A percentile compares a stretch with the other conserved stretches of the same genome.
These are phyloP conservation scores for Areca catechu DNA, from an alignment of 176 grass and related monocot species.

Conservation along the genomic window DNA sequence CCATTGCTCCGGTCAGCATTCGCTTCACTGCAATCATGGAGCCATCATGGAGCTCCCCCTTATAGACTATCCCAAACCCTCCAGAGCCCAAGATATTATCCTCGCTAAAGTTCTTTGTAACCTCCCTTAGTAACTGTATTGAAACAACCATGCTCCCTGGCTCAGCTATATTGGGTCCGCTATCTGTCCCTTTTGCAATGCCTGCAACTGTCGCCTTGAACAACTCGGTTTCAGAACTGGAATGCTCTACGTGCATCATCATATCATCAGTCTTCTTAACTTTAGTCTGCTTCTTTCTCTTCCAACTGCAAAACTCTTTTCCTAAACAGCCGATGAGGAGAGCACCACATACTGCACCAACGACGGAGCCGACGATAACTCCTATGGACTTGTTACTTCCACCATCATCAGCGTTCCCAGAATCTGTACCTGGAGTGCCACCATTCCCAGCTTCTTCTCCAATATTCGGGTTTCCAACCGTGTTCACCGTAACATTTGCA, in stretches of 20 bases:
- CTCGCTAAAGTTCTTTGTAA: too few relatives aligned
- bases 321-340: not conserved
- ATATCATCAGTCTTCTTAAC: not conserved
- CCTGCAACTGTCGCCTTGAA: not conserved
- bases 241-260: not conserved
- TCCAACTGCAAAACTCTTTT: not conserved
- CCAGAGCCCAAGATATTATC: too few relatives aligned
- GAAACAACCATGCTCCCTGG: too few relatives aligned
- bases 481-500: conserved; percentile 4
- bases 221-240: conserved; percentile 8
- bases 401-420: not conserved
- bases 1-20: conserved; percentile 7
- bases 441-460: not conserved
- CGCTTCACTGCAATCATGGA: conserved; percentile 26
- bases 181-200: not conserved
- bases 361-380: not conserved
- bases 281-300: not conserved
- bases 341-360: not conserved
- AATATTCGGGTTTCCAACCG: conserved; percentile 5
- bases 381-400: not conserved
- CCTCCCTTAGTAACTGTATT: too few relatives aligned
- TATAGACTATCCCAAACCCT: too few relatives aligned
- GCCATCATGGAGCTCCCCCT: too few relatives aligned
- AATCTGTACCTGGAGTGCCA: not conserved
- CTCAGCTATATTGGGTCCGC: too few relatives aligned